These are phyloP conservation scores for Massariosphaeria phaeospora DNA, from an alignment of 495 filamentous ascomycete genomes.

Conservation along the genomic window DNA sequence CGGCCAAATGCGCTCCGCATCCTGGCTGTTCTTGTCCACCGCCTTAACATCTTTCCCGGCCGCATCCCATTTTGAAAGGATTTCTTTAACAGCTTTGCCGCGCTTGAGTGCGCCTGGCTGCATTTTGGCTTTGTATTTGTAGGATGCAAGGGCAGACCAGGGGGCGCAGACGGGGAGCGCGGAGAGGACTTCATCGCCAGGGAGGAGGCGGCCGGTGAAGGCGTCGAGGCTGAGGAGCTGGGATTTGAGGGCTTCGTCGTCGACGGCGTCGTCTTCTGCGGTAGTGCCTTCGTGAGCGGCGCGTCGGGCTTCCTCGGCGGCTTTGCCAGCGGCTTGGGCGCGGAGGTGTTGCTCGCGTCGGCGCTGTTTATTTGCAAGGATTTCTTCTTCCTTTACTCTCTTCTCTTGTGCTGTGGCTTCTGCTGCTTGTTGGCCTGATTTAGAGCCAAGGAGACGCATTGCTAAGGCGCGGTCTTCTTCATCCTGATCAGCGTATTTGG, in stretches of 20 bases:
- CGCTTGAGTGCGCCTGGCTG: slow-evolving; percentile 89
- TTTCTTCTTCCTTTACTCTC: slow-evolving; percentile 55
- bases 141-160: slow-evolving; percentile 69
- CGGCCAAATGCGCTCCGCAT: slow-evolving; percentile 73
- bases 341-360: slow-evolving; percentile 73
- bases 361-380: slow-evolving; percentile 61
- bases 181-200: slow-evolving; percentile 83
- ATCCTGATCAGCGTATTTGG: slow-evolving; percentile 92
- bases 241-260: slow-evolving; percentile 49
- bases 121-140: slow-evolving; percentile 87
- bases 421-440: slow-evolving; percentile 51
- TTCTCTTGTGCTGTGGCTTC: slow-evolving; percentile 48
- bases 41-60: slow-evolving; percentile 48
- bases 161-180: slow-evolving; percentile 88
- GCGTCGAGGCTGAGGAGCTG: slow-evolving; percentile 60
- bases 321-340: slow-evolving; percentile 55
- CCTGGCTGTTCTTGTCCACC: slow-evolving; percentile 53
- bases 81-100: slow-evolving; percentile 89
- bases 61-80: slow-evolving; percentile 65
- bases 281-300: slow-evolving; percentile 42
- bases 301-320: slow-evolving; percentile 56
- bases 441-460: slow-evolving; percentile 72
- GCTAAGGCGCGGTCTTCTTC: slow-evolving; percentile 84
- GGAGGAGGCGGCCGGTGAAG: slow-evolving; percentile 69
- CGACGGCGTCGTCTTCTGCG: slow-evolving; percentile 43